Evolutionary conservation across 139 green algal species (phyloP), one percentile per base, ranked within the genome.

Genomic region (Trebouxia sp.): DNA sequence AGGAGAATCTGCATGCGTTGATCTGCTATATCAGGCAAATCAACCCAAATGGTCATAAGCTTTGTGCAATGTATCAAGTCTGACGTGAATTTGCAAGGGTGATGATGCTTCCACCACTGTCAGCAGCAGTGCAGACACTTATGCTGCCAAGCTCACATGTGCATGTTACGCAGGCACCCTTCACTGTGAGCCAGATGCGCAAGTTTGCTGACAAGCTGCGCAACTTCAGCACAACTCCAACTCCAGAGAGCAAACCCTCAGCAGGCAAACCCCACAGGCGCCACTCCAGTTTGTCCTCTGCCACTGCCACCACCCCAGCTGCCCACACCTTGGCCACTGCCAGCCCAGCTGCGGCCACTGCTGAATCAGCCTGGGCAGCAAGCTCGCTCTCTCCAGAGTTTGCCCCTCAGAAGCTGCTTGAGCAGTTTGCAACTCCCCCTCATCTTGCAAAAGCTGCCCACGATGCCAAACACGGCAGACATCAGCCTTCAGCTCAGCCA

Each of bases 161-260:
- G 47, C 47, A 30, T 72, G 32, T 28, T 51, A 8, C 55, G 69
- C 69, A 77, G 69, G 69, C 69, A 28, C 69, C 69, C 24, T 77
- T 77, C 69, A 77, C 69, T 11, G 43, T 77, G 28, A 51, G 69
- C 42, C 42, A 77, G n/a, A 53, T 77, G 41, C 69, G 69, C 38
- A 55, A 38, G 26, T 56, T 56, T 77, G 69, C 69, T 51, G 69
- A 51, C 69, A 77, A 77, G 69, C 69, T 77, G 22, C 69, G 69
- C 41, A 77, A 77, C 43, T 51, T 53, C 22, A 56, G 69, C 69
- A 77, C 42, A 5, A 77, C 69, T 10, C 69, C 69, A 17, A 53
- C 41, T 14, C 62, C 62, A 72, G 62, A 72, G 1, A 72, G 62
- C 62, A 72, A 72, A 15, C 62, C 62, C 28, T 45, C 35, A 45